Percentiles rank a stretch among this genome's conserved stretches.
Evolutionary conservation across 805 yeast genomes (phyloP).

Genomic region (Saccharomycopsis amapae): DNA sequence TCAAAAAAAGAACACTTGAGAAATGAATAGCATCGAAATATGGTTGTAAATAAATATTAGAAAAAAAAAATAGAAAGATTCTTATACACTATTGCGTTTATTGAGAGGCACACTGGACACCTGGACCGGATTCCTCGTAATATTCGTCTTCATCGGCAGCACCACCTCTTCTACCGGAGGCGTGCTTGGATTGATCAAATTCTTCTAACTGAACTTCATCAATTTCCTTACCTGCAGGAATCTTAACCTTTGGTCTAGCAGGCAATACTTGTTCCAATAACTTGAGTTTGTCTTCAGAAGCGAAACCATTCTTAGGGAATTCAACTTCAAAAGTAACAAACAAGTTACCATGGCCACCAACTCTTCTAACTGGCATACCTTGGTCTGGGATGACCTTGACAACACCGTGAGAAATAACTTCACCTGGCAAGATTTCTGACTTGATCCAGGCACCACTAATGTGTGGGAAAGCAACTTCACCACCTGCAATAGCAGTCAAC

Average conservation of each 20-base stretch:
- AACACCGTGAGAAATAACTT: slow-evolving; percentile 79
- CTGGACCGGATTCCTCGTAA: slow-evolving; percentile 54
- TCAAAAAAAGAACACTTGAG: too few species aligned
- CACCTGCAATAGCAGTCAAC: slow-evolving; percentile 95
- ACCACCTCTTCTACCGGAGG: slow-evolving; percentile 33
- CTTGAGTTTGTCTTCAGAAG: slow-evolving; percentile 67
- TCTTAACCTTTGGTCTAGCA: slow-evolving; percentile 45
- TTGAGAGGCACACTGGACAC: slow-evolving; percentile 94
- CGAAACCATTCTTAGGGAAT: slow-evolving; percentile 74
- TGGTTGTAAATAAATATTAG: background rate
- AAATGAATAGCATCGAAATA: too few species aligned
- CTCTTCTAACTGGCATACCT: slow-evolving; percentile 96
- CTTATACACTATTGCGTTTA: slow-evolving; percentile 31
- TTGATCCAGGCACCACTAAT: slow-evolving; percentile 88
- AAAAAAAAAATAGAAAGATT: slow-evolving; percentile 3
- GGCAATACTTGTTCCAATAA: slow-evolving; percentile 75
- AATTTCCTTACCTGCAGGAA: slow-evolving; percentile 68
- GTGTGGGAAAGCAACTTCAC: slow-evolving; percentile 80
- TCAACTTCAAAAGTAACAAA: slow-evolving; percentile 78
- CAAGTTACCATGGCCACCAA: slow-evolving; percentile 84
- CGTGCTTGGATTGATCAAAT: slow-evolving; percentile 58
- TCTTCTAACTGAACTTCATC: slow-evolving; percentile 75
- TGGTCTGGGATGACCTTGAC: slow-evolving; percentile 80
- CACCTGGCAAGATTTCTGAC: slow-evolving; percentile 81
- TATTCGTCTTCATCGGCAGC: slow-evolving; percentile 58